Percentiles rank a stretch among this genome's conserved stretches.
These are phyloP conservation scores for Pulveroboletus frians DNA, from an alignment of 768 basidiomycete species.

Conservation along the genomic window DNA sequence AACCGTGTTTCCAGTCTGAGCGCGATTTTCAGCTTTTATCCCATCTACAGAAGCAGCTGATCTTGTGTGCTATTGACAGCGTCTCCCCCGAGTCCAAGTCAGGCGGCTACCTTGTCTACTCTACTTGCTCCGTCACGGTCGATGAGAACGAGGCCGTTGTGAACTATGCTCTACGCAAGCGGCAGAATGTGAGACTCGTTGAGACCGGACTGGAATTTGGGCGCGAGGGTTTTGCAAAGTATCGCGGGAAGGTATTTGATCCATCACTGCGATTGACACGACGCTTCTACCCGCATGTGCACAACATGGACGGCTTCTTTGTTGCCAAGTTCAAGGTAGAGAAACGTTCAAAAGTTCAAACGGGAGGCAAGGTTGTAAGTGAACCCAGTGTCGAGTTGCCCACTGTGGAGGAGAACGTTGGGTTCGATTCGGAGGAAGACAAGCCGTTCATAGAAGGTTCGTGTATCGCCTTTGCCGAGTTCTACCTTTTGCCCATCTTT, in stretches of 20 bases:
- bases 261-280: conserved; percentile 75
- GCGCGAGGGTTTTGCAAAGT: conserved; percentile 83
- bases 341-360: conserved; percentile 54
- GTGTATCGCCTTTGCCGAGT: conserved; percentile 23
- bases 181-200: conserved; percentile 88
- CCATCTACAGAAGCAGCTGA: conserved; percentile 96
- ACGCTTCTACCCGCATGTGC: conserved; percentile 93
- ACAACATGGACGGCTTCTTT: conserved; percentile 99
- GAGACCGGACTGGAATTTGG: conserved; percentile 93
- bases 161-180: conserved; percentile 92
- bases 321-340: conserved; percentile 98
- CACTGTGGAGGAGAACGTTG: conserved; percentile 31
- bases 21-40: conserved; percentile 95
- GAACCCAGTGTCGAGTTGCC: conserved; percentile 26
- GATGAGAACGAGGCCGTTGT: conserved; percentile 99
- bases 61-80: conserved; percentile 97
- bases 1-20: conserved; percentile 55
- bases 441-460: conserved; percentile 71
- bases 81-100: conserved; percentile 84
- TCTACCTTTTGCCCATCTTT: background rate
- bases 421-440: conserved; percentile 77
- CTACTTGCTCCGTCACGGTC: conserved; percentile 95
- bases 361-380: conserved; percentile 23
- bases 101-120: conserved; percentile 94
- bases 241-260: conserved; percentile 86